Conservation (phyloP, 208 protist species). For the Wallacemonas collosoma region DNA sequence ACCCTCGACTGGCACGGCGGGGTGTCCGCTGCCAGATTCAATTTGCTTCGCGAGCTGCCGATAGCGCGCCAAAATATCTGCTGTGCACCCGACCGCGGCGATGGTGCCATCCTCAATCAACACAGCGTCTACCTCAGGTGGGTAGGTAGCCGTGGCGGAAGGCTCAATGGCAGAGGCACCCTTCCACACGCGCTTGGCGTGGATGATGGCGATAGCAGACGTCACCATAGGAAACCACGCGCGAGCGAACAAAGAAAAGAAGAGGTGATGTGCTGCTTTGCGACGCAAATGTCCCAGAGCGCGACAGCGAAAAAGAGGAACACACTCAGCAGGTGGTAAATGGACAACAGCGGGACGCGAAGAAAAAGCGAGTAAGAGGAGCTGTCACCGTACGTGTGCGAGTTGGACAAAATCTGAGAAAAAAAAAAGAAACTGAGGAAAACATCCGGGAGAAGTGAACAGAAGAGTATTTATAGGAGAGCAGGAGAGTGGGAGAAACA, state of each 20-base stretch:
- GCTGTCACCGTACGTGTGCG: too few species aligned
- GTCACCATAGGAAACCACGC: slow-evolving; percentile 19
- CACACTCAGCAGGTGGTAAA: too few species aligned
- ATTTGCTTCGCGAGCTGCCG: slow-evolving; percentile 1
- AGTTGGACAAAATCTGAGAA: too few species aligned
- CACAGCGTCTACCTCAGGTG: slow-evolving; percentile 36
- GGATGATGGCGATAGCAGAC: slow-evolving; percentile 47
- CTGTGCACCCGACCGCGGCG: slow-evolving; percentile 34
- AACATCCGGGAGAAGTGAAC: too few species aligned
- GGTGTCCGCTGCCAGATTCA: slow-evolving; percentile 8
- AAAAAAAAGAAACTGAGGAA: too few species aligned
- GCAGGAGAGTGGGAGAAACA: too few species aligned
- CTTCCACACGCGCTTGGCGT: slow-evolving; percentile 47
- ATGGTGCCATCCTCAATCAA: slow-evolving; percentile 46
- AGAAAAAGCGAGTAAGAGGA: too few species aligned
- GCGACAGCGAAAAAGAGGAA: not conserved
- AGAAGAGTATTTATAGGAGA: too few species aligned
- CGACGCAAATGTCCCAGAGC: not conserved
- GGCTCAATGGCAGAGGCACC: slow-evolving; percentile 35
- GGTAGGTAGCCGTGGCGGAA: slow-evolving; percentile 22
- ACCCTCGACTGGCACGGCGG: slow-evolving; percentile 20
- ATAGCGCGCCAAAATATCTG: slow-evolving; percentile 32
- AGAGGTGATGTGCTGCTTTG: not conserved
- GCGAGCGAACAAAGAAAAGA: slow-evolving; percentile 4
- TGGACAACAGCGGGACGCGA: too few species aligned